Percentiles rank a stretch among this genome's conserved stretches.
Conservation (phyloP, 129 eudicot genomes). For the Logfia minima region DNA sequence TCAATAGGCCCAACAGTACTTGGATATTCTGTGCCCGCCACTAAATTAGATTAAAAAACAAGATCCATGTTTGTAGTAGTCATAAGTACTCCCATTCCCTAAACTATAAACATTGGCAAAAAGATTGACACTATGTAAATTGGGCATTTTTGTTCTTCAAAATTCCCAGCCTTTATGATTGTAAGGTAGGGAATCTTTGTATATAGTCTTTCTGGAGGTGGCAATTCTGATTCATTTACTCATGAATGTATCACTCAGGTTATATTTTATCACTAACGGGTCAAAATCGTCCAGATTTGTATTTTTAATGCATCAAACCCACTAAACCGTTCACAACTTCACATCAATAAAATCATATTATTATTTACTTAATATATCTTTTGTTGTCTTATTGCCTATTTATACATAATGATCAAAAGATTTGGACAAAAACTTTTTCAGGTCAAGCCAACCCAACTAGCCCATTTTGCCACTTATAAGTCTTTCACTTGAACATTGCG, state of each 20-base stretch:
- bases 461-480: not conserved
- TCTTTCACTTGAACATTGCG: not conserved
- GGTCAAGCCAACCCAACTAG: not conserved
- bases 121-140: not conserved
- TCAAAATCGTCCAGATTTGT: not conserved
- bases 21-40: not conserved
- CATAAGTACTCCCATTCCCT: not conserved
- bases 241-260: not conserved
- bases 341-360: not conserved
- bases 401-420: not conserved
- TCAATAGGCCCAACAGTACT: not conserved
- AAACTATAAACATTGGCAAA: not conserved
- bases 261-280: not conserved
- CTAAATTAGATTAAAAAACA: not conserved
- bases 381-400: not conserved
- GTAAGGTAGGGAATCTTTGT: not conserved
- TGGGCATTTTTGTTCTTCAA: not conserved
- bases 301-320: not conserved
- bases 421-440: not conserved
- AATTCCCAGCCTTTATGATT: not conserved
- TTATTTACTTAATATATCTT: not conserved
- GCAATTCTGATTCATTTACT: not conserved
- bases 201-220: not conserved
- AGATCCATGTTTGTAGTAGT: not conserved
- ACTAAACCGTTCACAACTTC: not conserved